Conservation (phyloP, 352 stramenopile species). For the Globisporangium cylindrosporum region DNA sequence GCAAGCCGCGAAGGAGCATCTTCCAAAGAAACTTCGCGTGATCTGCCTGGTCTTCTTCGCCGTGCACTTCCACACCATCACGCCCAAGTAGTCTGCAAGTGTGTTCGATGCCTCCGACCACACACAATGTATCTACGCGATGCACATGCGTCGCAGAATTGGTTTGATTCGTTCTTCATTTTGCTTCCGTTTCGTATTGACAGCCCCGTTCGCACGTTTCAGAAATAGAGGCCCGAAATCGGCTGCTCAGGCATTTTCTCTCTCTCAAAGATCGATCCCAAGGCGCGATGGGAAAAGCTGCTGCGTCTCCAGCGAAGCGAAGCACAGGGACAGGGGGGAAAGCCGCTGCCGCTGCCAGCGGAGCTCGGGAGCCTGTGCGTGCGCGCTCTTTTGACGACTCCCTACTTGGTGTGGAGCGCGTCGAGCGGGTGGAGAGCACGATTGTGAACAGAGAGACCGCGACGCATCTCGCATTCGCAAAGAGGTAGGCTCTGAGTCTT, state of each 20-base stretch:
- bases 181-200: not conserved
- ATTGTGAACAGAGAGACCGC: conserved; percentile 71
- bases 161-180: not conserved
- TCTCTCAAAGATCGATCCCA: conserved; percentile 5
- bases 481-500: conserved; percentile 29
- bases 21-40: not conserved
- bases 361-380: conserved; percentile 14
- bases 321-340: not conserved
- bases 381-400: conserved; percentile 26
- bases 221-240: conserved; percentile 6
- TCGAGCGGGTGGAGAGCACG: conserved; percentile 57
- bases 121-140: conserved; percentile 30
- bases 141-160: conserved; percentile 14
- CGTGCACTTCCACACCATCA: conserved; percentile 43
- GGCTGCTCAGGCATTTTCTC: conserved; percentile 9
- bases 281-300: conserved; percentile 32
- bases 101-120: conserved; percentile 12
- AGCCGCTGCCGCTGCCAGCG: not conserved
- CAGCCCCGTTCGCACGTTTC: conserved; percentile 1
- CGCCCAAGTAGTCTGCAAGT: conserved; percentile 21
- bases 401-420: conserved; percentile 14
- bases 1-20: not conserved
- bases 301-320: conserved; percentile 33
- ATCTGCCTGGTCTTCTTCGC: conserved; percentile 45
- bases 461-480: conserved; percentile 68